phyloP scores from a whole-genome alignment of 2,329 filamentous ascomycete genomes.

The Dendrostoma leiphaemia region DNA sequence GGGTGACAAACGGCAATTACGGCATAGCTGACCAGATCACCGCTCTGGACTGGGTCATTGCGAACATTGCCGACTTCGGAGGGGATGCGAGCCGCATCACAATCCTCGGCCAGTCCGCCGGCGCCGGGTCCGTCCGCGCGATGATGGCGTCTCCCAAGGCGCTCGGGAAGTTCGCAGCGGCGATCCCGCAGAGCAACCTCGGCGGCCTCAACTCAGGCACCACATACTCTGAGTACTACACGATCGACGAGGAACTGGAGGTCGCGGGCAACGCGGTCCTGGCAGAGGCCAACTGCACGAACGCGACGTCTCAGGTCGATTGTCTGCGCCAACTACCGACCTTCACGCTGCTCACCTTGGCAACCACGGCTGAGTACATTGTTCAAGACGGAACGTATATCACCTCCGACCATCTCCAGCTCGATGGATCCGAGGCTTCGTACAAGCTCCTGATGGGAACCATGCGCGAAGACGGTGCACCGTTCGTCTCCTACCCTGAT shows the following conservation, averaged over 20 bases:
- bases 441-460: conserved; percentile 56
- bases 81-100: conserved; percentile 56
- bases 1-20: conserved; percentile 46
- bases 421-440: conserved; percentile 44
- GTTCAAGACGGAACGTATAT: conserved; percentile 59
- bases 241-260: conserved; percentile 49
- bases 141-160: conserved; percentile 47
- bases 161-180: conserved; percentile 44
- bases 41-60: conserved; percentile 48
- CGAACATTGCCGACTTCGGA: conserved; percentile 53
- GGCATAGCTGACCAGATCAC: conserved; percentile 48
- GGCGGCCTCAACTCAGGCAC: conserved; percentile 51
- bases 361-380: conserved; percentile 46
- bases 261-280: conserved; percentile 51
- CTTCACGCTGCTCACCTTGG: conserved; percentile 35
- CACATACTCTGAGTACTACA: conserved; percentile 58
- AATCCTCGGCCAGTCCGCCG: conserved; percentile 55
- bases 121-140: conserved; percentile 49
- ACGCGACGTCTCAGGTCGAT: conserved; percentile 45
- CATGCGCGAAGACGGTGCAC: conserved; percentile 53
- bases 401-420: conserved; percentile 41
- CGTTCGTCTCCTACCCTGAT: conserved; percentile 47
- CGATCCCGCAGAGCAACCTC: conserved; percentile 41
- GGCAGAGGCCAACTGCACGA: conserved; percentile 48
- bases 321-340: conserved; percentile 50